Conservation (phyloP, 2,329 filamentous ascomycete species). For the Grosmannia serpens region DNA sequence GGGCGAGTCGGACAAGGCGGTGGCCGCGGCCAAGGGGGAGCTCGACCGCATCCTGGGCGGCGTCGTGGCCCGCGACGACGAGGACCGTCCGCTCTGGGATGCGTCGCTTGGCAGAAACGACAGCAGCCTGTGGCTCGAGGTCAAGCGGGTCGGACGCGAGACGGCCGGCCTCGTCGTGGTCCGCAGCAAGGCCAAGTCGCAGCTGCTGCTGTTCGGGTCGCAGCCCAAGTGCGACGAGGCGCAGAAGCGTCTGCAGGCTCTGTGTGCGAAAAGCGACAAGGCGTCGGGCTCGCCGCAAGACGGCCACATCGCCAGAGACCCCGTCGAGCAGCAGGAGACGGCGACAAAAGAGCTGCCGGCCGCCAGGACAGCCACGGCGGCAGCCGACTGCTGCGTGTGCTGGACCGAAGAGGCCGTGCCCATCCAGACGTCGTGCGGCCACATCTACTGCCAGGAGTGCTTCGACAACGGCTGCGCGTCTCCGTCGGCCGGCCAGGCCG, state of each 20-base stretch:
- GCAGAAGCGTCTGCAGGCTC: background rate
- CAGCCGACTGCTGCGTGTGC: slow-evolving; percentile 22
- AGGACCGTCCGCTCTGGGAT: slow-evolving; percentile 21
- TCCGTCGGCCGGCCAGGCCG: background rate
- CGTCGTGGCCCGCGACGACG: slow-evolving; percentile 8
- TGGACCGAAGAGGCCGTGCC: slow-evolving; percentile 23
- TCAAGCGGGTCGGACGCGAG: slow-evolving; percentile 14
- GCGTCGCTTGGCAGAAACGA: slow-evolving; percentile 16
- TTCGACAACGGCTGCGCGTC: slow-evolving; percentile 22
- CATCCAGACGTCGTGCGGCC: slow-evolving; percentile 23
- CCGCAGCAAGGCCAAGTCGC: slow-evolving; percentile 17
- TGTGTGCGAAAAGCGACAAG: background rate
- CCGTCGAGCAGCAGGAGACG: too few relatives aligned
- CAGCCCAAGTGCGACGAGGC: background rate
- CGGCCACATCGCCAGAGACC: background rate
- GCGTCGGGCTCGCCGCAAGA: background rate
- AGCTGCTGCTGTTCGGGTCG: slow-evolving; percentile 19
- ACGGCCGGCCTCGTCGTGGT: slow-evolving; percentile 17
- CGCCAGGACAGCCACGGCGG: background rate
- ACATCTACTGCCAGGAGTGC: slow-evolving; percentile 31
- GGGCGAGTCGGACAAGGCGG: slow-evolving; percentile 18
- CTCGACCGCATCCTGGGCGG: slow-evolving; percentile 24
- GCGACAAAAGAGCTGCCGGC: background rate
- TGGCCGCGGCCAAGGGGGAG: slow-evolving; percentile 20
- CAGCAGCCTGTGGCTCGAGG: slow-evolving; percentile 9